Percentiles rank a stretch among this genome's conserved stretches.
Conservation (phyloP, 345 rosid species). For the Citrus inodora region DNA sequence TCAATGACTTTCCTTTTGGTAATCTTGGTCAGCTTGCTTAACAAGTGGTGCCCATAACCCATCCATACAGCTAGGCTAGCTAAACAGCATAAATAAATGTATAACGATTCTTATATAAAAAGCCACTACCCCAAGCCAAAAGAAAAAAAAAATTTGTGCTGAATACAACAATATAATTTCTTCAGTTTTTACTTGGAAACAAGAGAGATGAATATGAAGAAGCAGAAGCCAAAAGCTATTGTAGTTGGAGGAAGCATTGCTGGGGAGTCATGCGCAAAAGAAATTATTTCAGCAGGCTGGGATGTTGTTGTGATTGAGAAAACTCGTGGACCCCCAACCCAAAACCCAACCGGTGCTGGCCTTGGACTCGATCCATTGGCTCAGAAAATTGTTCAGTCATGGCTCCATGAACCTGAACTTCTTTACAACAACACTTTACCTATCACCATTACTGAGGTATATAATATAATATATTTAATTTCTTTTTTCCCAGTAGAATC, state of each 20-base stretch:
- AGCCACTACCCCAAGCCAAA: no score
- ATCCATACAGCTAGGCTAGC: no score
- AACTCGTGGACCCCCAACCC: constrained; percentile 39
- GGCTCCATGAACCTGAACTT: constrained; percentile 30
- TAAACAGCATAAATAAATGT: no score
- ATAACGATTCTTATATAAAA: no score
- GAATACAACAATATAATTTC: no score
- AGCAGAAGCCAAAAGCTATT: constrained; percentile 40
- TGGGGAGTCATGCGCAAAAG: constrained; percentile 63
- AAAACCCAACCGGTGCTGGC: constrained; percentile 74
- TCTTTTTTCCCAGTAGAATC: background rate
- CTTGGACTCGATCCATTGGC: constrained; percentile 55
- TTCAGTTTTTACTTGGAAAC: background rate
- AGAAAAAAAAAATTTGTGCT: no score
- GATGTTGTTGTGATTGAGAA: constrained; percentile 61
- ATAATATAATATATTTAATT: background rate
- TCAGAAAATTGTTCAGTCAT: constrained; percentile 41
- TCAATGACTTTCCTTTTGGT: no score
- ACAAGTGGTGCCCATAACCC: no score
- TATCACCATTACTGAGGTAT: background rate
- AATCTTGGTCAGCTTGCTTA: no score
- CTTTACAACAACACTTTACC: background rate
- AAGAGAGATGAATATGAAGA: constrained; percentile 20
- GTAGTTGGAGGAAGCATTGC: constrained; percentile 76
- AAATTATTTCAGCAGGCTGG: constrained; percentile 59